phyloP scores from a whole-genome alignment of 2,329 filamentous ascomycete species.

The Polychaeton citri region DNA sequence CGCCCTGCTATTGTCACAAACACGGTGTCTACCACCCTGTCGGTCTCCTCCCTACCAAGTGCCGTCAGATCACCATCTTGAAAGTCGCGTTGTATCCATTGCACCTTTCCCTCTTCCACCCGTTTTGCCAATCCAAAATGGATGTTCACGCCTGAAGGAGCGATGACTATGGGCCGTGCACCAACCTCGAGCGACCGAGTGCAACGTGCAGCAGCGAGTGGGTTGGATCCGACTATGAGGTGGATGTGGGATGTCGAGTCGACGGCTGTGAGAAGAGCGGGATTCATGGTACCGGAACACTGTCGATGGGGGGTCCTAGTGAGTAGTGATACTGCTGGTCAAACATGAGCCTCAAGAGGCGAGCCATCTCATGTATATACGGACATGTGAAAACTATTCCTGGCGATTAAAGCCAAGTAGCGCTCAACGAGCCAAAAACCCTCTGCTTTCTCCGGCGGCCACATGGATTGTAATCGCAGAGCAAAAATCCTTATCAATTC shows the following conservation, averaged over 20 bases:
- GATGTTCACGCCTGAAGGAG: slow-evolving; percentile 45
- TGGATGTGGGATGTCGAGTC: slow-evolving; percentile 62
- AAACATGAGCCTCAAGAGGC: no score
- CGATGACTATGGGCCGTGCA: slow-evolving; percentile 66
- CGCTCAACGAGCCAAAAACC: background rate
- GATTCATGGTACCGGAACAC: slow-evolving; percentile 5
- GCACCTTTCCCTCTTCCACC: slow-evolving; percentile 52
- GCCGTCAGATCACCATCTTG: slow-evolving; percentile 57
- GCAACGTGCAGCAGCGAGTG: slow-evolving; percentile 75
- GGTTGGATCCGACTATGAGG: slow-evolving; percentile 73
- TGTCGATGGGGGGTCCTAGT: no score
- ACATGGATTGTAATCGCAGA: no score
- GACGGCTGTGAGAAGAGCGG: slow-evolving; percentile 57
- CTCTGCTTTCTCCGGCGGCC: background rate
- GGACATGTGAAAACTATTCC: no score
- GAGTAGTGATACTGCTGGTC: no score
- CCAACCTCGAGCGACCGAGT: slow-evolving; percentile 68
- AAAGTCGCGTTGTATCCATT: slow-evolving; percentile 55
- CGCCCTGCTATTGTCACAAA: slow-evolving; percentile 59
- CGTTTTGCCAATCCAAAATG: slow-evolving; percentile 49
- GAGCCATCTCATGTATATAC: no score
- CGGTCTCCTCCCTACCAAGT: slow-evolving; percentile 69
- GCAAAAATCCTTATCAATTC: background rate
- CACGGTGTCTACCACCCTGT: slow-evolving; percentile 71
- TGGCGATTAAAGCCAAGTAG: no score